Evolutionary conservation across 2,329 filamentous ascomycete genomes (phyloP).

Genomic region (Aotearoamyces nothofagi): DNA sequence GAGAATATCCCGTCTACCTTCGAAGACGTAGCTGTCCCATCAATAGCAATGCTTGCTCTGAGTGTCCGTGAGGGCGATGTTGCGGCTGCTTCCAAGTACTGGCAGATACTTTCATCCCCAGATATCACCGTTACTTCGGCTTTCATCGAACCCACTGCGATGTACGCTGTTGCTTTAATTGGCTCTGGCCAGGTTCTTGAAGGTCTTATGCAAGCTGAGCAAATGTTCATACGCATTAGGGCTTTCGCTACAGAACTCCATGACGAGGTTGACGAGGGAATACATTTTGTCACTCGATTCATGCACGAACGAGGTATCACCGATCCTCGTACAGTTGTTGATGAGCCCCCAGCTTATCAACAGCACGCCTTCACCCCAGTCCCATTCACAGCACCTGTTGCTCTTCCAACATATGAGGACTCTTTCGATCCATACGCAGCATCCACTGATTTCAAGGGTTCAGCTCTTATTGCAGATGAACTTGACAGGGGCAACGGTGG

Average conservation of each 20-base stretch:
- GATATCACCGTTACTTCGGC: constrained; percentile 42
- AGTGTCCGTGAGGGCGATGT: constrained; percentile 74
- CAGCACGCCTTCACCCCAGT: constrained; percentile 34
- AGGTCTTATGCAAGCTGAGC: constrained; percentile 61
- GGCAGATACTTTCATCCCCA: constrained; percentile 55
- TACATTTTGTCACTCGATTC: constrained; percentile 50
- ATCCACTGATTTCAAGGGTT: constrained; percentile 86
- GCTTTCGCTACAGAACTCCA: constrained; percentile 38
- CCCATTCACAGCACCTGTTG: constrained; percentile 32
- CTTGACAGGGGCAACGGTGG: constrained; percentile 68
- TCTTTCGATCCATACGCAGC: constrained; percentile 82
- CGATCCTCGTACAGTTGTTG: constrained; percentile 34
- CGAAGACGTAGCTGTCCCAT: constrained; percentile 36
- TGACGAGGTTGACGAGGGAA: constrained; percentile 77
- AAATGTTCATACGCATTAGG: constrained; percentile 78
- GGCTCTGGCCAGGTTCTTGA: constrained; percentile 74
- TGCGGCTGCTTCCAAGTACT: constrained; percentile 61
- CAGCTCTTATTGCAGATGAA: constrained; percentile 76
- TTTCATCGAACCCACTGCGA: constrained; percentile 76
- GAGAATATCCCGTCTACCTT: constrained; percentile 37
- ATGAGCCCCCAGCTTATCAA: constrained; percentile 29
- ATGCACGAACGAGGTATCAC: constrained; percentile 39
- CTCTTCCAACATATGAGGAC: constrained; percentile 55
- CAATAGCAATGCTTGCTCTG: constrained; percentile 74
- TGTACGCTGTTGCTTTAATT: constrained; percentile 82